phyloP scores from a whole-genome alignment of 768 basidiomycete genomes.

The Kwoniella dejecticola region DNA sequence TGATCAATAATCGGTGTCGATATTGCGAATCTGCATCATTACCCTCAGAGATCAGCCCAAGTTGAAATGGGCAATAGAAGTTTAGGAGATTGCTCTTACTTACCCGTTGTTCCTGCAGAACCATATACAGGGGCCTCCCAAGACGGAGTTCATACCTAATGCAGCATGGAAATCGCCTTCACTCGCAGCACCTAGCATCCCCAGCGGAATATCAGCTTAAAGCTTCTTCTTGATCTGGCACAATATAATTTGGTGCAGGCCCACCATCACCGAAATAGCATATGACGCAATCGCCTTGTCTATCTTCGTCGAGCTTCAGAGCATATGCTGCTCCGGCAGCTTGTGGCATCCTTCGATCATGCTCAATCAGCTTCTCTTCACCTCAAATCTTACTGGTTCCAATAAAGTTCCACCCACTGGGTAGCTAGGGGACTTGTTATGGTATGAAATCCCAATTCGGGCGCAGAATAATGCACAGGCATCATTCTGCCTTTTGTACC shows the following conservation, averaged over 20 bases:
- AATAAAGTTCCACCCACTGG: constrained; percentile 66
- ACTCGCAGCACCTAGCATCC: constrained; percentile 65
- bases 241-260: too few species aligned
- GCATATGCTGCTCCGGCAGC: constrained; percentile 92
- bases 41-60: too few species aligned
- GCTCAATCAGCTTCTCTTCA: constrained; percentile 12
- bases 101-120: constrained; percentile 64
- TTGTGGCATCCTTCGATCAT: constrained; percentile 58
- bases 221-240: background rate
- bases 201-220: background rate
- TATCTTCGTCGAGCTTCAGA: constrained; percentile 72
- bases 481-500: constrained; percentile 86
- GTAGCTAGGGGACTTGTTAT: constrained; percentile 93
- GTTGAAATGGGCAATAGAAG: too few species aligned
- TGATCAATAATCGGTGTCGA: constrained; percentile 88
- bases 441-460: constrained; percentile 82
- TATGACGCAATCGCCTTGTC: constrained; percentile 72
- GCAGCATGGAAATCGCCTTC: constrained; percentile 97
- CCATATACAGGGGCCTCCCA: constrained; percentile 55
- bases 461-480: constrained; percentile 93
- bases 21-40: constrained; percentile 70
- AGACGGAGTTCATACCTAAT: constrained; percentile 57
- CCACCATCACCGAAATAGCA: constrained; percentile 88
- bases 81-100: too few species aligned
- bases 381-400: background rate